Evolutionary conservation across 176 grass and related monocot genomes (phyloP).

Genomic region (Thinopyrum elongatum): DNA sequence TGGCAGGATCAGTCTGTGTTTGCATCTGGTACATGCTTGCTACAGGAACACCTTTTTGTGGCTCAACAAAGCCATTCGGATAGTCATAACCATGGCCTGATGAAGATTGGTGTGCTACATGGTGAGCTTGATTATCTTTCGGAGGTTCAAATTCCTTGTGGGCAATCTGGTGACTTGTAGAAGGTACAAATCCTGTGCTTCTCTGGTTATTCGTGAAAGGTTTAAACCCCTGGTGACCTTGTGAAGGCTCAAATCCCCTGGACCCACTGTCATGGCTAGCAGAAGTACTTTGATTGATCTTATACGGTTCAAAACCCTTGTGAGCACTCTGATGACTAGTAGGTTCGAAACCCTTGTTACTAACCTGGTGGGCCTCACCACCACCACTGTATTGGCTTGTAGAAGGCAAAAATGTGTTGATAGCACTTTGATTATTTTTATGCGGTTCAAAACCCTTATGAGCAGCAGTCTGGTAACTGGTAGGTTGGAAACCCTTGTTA

Average conservation of each 20-base stretch:
- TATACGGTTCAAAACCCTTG: slow-evolving; percentile 24
- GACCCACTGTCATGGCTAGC: slow-evolving; percentile 16
- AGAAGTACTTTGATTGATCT: slow-evolving; percentile 10
- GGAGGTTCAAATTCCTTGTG: slow-evolving; percentile 29
- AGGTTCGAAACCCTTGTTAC: slow-evolving; percentile 24
- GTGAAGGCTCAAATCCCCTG: slow-evolving; percentile 1
- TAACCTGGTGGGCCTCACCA: background rate
- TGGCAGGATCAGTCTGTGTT: slow-evolving; percentile 23
- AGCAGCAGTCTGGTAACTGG: slow-evolving; percentile 6
- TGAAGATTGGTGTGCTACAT: slow-evolving; percentile 17
- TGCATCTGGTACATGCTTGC: slow-evolving; percentile 30
- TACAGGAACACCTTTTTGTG: slow-evolving; percentile 14
- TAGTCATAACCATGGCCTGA: slow-evolving; percentile 32
- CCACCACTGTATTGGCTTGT: background rate
- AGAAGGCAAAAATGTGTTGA: slow-evolving; percentile 8
- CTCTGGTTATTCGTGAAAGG: slow-evolving; percentile 22
- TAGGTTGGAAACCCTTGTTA: slow-evolving; percentile 24
- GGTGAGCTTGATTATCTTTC: slow-evolving; percentile 37
- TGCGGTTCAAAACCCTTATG: slow-evolving; percentile 28
- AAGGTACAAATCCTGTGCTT: slow-evolving; percentile 30
- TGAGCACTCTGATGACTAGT: slow-evolving; percentile 17
- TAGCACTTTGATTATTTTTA: slow-evolving; percentile 12
- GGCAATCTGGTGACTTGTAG: slow-evolving; percentile 17
- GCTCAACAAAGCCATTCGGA: slow-evolving; percentile 26
- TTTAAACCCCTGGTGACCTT: slow-evolving; percentile 22